Conservation (phyloP, 768 basidiomycete genomes). For the Lactarius sp. region DNA sequence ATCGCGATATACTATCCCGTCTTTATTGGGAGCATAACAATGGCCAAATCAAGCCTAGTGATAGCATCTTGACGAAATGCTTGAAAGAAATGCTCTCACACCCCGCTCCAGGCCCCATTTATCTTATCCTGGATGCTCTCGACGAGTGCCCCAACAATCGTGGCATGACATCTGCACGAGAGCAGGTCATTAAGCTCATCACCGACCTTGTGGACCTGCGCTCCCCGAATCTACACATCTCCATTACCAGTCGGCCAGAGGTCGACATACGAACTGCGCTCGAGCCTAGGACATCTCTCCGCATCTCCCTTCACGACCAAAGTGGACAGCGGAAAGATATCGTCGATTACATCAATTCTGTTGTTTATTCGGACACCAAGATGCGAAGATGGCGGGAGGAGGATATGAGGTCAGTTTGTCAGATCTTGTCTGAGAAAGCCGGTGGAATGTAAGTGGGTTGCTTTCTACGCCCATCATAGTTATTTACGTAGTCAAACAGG, state of each 20-base stretch:
- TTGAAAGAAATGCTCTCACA: neutral
- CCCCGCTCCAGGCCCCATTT: neutral
- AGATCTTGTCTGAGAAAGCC: too few species aligned
- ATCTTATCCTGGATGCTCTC: neutral
- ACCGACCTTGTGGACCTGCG: neutral
- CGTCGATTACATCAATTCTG: too few species aligned
- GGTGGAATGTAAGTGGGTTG: too few species aligned
- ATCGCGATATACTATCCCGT: neutral
- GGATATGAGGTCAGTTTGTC: too few species aligned
- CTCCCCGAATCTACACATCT: neutral
- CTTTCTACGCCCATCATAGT: too few species aligned
- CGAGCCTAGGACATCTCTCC: too few species aligned
- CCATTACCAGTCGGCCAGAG: neutral
- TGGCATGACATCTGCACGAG: neutral
- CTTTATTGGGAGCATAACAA: neutral
- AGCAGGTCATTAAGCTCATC: neutral
- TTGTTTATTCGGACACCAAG: too few species aligned
- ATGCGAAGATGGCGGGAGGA: too few species aligned
- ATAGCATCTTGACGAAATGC: neutral
- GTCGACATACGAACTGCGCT: too few species aligned
- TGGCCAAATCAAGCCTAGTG: neutral
- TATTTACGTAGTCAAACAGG: too few species aligned
- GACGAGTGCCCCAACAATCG: neutral
- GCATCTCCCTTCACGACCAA: too few species aligned
- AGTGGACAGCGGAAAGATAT: too few species aligned